Evolutionary conservation across 2,329 filamentous ascomycete genomes (phyloP), one percentile per base, ranked within the genome.

Genomic region (Purpureocillium takamizusanense): DNA sequence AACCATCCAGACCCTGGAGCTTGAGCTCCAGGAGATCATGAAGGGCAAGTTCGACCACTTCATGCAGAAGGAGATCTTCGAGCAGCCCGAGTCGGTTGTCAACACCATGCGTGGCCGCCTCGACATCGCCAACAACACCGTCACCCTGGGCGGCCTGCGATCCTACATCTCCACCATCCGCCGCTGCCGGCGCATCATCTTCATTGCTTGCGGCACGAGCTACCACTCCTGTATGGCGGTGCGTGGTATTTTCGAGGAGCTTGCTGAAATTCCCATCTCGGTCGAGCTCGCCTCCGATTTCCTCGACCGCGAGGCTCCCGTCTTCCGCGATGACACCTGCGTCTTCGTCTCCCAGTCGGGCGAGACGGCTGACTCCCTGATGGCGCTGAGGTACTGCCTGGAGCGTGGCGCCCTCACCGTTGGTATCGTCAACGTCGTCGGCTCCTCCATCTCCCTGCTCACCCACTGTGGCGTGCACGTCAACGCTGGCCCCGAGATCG

Each of bases 51-150:
- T 97, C 67, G 92, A 98, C 65, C 92, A 98, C 72, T 98, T 95
- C 76, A 98, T 98, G 92, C 92, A 98, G 66, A 98, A 98, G 80
- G 92, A 98, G 66, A 98, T 98, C 58, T 98, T 98, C 65, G 92
- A 98, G 76, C 92, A 98, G 74, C 92, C 92, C 58, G 92, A 98
- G 70, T 98, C 92, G 12, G 87, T 98, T 45, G 82, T 98, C 72
- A 98, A 98, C 78, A 95, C 92, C 51, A 98, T 98, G 92, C 87
- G 92, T 80, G 92, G 92, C 68, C 92, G 92, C 70, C 74, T 98
- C 54, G 92, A 98, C 65, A 74, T 84, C 43, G 83, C 80, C 54
- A 94, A 95, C 74, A 94, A 94, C 76, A 85, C 80, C 42, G 89
- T 98, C 53, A 97, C 90, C 9, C 81, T 98, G 18, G 92, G 92